phyloP scores from a whole-genome alignment of 257 asterid genomes.

The Solanum chiquidenum region DNA sequence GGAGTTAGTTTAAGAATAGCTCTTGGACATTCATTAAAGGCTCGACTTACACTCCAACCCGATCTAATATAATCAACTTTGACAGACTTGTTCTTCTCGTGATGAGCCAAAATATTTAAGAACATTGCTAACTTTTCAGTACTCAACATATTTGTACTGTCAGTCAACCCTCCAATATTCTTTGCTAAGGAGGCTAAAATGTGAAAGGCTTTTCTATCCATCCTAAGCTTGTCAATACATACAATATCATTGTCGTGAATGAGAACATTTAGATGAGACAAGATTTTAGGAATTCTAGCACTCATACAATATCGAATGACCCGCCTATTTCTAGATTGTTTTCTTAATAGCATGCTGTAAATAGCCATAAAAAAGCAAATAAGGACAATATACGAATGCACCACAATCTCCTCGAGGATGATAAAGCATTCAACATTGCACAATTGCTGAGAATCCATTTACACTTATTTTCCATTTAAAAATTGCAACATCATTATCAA shows the following conservation, averaged over 20 bases:
- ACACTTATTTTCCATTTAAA: background rate
- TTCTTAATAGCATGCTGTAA: background rate
- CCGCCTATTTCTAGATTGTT: background rate
- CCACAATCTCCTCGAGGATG: background rate
- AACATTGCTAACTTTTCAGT: background rate
- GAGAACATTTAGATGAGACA: background rate
- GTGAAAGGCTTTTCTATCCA: background rate
- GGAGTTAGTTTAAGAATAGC: no score
- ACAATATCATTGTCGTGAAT: background rate
- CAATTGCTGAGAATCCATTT: background rate
- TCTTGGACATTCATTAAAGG: no score
- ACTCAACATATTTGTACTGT: background rate
- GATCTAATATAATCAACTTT: background rate
- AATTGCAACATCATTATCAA: background rate
- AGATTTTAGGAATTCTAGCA: background rate
- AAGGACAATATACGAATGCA: background rate
- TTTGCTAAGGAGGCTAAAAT: background rate
- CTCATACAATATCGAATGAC: background rate
- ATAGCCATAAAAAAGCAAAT: no score
- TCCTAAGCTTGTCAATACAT: background rate
- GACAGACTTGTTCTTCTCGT: background rate
- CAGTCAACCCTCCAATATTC: background rate
- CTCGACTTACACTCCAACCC: background rate
- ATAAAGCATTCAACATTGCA: background rate
- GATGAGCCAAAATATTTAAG: background rate